phyloP scores from a whole-genome alignment of 345 rosid genomes.

The Toxicodendron radicans region DNA sequence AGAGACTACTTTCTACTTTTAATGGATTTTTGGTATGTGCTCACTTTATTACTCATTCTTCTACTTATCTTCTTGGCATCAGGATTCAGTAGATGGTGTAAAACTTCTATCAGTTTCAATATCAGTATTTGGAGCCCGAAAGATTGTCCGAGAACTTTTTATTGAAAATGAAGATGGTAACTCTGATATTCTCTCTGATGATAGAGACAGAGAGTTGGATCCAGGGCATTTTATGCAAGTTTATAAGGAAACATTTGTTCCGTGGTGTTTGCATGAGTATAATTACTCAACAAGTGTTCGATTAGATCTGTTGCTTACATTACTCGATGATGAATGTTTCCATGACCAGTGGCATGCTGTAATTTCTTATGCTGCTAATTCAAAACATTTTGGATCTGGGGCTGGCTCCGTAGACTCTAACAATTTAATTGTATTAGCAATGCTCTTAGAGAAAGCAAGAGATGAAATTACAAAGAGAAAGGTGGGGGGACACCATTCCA shows the following conservation, averaged over 20 bases:
- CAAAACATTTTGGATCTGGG: slow-evolving; percentile 33
- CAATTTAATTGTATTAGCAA: slow-evolving; percentile 43
- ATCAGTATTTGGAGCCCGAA: slow-evolving; percentile 79
- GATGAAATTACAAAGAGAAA: slow-evolving; percentile 47
- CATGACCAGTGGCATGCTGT: slow-evolving; percentile 70
- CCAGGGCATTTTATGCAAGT: slow-evolving; percentile 49
- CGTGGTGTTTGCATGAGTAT: slow-evolving; percentile 73
- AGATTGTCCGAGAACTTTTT: slow-evolving; percentile 45
- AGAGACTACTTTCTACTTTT: slow-evolving; percentile 1
- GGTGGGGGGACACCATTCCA: slow-evolving; percentile 35
- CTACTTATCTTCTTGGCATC: slow-evolving; percentile 27
- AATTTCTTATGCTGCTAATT: slow-evolving; percentile 52
- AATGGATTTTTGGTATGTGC: slow-evolving; percentile 8
- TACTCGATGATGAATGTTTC: slow-evolving; percentile 77
- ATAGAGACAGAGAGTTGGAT: slow-evolving; percentile 38
- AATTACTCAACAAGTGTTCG: slow-evolving; percentile 49
- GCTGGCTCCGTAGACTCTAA: slow-evolving; percentile 34
- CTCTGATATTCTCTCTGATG: slow-evolving; percentile 26
- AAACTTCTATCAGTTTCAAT: slow-evolving; percentile 68
- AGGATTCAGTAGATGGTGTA: slow-evolving; percentile 73
- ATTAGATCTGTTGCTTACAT: slow-evolving; percentile 71
- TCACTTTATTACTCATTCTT: slow-evolving; percentile 24
- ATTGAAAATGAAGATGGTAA: slow-evolving; percentile 28
- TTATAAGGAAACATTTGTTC: slow-evolving; percentile 71
- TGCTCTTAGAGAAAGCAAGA: slow-evolving; percentile 75